These are phyloP conservation scores for Aspergillus uvarum DNA, from an alignment of 2,329 filamentous ascomycete genomes.

Conservation along the genomic window DNA sequence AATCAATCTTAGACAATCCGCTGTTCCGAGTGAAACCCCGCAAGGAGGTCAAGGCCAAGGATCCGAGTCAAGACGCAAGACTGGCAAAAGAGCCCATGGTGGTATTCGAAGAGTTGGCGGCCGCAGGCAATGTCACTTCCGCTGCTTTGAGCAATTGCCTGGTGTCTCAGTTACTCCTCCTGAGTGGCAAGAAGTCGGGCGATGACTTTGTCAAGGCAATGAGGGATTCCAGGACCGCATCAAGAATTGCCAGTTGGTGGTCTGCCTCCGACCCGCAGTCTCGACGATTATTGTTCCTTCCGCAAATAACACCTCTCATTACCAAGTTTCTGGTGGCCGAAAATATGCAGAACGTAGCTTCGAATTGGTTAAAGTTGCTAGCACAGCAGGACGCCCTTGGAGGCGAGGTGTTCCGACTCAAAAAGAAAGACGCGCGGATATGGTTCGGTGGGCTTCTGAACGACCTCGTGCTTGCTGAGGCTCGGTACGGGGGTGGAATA, in stretches of 20 bases:
- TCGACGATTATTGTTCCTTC: constrained; percentile 33
- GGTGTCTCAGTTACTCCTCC: constrained; percentile 33
- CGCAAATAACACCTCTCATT: constrained; percentile 24
- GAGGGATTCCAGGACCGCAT: constrained; percentile 35
- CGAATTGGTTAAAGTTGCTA: constrained; percentile 39
- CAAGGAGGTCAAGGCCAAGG: constrained; percentile 14
- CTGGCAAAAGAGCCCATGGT: constrained; percentile 35
- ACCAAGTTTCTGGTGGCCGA: constrained; percentile 44
- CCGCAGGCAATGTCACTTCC: constrained; percentile 36
- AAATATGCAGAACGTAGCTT: constrained; percentile 33
- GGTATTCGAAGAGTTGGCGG: constrained; percentile 40
- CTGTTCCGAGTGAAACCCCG: constrained; percentile 42
- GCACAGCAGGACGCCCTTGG: constrained; percentile 26
- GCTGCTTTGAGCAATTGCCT: constrained; percentile 31
- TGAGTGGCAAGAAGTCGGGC: constrained; percentile 19
- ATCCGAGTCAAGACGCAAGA: constrained; percentile 19
- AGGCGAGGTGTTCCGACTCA: constrained; percentile 24
- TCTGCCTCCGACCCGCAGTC: constrained; percentile 37
- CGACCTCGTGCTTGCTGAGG: constrained; percentile 36
- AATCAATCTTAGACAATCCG: constrained; percentile 42
- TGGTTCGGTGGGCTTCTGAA: constrained; percentile 30
- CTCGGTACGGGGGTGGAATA: constrained; percentile 34
- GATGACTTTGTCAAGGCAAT: constrained; percentile 28
- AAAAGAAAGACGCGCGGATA: constrained; percentile 19
- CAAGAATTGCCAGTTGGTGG: constrained; percentile 41